Base-by-base conservation (phyloP, 306 rosid genomes). In the Trifolium dubium region DNA sequence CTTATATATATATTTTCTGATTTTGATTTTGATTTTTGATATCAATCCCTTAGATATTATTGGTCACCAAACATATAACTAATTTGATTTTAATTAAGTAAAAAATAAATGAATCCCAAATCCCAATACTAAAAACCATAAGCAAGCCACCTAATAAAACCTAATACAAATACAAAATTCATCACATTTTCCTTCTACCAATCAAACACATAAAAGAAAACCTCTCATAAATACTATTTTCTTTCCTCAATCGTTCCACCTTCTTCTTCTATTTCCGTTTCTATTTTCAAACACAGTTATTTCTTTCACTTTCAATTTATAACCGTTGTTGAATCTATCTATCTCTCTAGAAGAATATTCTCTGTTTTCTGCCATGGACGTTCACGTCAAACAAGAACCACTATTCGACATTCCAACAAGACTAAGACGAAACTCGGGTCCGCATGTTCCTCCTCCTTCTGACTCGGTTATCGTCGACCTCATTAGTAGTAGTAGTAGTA, bases 401-500 rank as follows among this genome's bases (percentile, higher is more conserved):
- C 8, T 10, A 11, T 41, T 66, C 11, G 71, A 77, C 17, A 35
- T 47, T 70, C 69, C 73, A 8, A 49, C 8, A 30, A 49, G 23
- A 55, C 23, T 3, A 10, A 56, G 50, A 30, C 74, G 11, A 55
- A 79, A 28, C 29, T 69, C 10, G 69, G 67, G 46, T 69, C 2
- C 79, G 1, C 13, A 11, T 13, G n/a, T 3, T 17, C 81, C 69
- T 39, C 68, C 73, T 4, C 81, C 68, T 43, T 64, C 73, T 1
- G 81, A 17, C 29, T 7, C 82, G 10, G 83, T 89, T 0, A 92
- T 92, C 28, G 92, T 92, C 28, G 87, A 86, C 10, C 88, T 92
- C 69, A n/a, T n/a, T n/a, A 87, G 69, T 64, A 64, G 67, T 23
- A 60, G 88, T 8, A 81, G 80, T 35, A 87, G 69, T 64, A 64